Conservation (phyloP, 2,329 filamentous ascomycete genomes). For the Cladosporium velox region DNA sequence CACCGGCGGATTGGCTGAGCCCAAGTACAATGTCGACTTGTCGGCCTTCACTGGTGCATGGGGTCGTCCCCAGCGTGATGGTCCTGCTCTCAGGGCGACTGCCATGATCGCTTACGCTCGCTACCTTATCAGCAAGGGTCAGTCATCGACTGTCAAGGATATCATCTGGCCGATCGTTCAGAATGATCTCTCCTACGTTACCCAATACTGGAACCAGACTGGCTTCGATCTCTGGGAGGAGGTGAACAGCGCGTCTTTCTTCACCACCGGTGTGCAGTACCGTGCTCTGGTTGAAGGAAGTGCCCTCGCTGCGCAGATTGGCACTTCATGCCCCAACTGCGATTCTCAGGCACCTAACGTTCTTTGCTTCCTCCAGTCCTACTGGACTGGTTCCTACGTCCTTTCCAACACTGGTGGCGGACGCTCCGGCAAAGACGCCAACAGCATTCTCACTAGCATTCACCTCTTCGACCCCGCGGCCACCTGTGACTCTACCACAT, state of each 20-base stretch:
- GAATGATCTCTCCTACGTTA: constrained; percentile 75
- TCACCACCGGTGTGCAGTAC: constrained; percentile 70
- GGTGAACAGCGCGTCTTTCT: constrained; percentile 74
- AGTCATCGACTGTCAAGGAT: constrained; percentile 48
- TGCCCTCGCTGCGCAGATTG: constrained; percentile 64
- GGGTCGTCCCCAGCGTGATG: constrained; percentile 80
- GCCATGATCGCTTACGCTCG: constrained; percentile 72
- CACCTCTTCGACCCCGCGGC: constrained; percentile 65
- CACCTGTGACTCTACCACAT: constrained; percentile 68
- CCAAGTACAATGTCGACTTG: constrained; percentile 70
- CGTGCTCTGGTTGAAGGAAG: constrained; percentile 66
- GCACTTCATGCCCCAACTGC: constrained; percentile 62
- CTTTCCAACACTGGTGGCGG: constrained; percentile 67
- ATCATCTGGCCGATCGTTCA: constrained; percentile 72
- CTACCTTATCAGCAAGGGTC: constrained; percentile 58
- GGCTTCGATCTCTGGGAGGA: constrained; percentile 85
- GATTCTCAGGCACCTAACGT: constrained; percentile 67
- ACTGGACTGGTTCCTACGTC: constrained; percentile 69
- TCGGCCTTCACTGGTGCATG: constrained; percentile 56
- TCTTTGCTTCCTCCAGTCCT: constrained; percentile 72
- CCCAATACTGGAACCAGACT: constrained; percentile 64
- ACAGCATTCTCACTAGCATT: constrained; percentile 60
- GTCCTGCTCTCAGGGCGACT: constrained; percentile 73
- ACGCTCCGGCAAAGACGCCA: constrained; percentile 70
- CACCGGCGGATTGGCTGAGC: constrained; percentile 63